These are phyloP conservation scores for Yamadazyma diddensiae DNA, from an alignment of 1,139 yeast genomes.

Conservation along the genomic window DNA sequence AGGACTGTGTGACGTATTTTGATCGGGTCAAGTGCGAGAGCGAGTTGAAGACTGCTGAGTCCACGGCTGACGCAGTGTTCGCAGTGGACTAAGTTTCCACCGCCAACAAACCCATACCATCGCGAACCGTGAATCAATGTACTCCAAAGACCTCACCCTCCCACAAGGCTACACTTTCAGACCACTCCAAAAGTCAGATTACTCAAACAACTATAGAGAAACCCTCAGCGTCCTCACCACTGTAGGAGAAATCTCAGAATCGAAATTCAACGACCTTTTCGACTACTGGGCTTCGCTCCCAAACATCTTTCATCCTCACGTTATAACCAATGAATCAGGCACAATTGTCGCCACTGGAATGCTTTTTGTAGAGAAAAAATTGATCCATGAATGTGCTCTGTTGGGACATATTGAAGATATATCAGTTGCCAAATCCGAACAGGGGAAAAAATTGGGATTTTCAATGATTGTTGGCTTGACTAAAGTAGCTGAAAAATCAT, in stretches of 20 bases:
- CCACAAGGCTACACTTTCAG: constrained; percentile 57
- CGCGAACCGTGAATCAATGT: constrained; percentile 7
- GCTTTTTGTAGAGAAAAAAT: constrained; percentile 55
- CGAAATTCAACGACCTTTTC: constrained; percentile 41
- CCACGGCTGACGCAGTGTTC: constrained; percentile 1
- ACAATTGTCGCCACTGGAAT: constrained; percentile 49
- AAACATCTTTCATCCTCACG: constrained; percentile 54
- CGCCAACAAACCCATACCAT: too few species aligned
- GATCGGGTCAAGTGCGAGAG: constrained; percentile 19
- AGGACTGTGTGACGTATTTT: constrained; percentile 27
- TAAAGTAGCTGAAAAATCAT: constrained; percentile 52
- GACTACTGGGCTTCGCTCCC: constrained; percentile 47
- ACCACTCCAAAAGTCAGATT: constrained; percentile 44
- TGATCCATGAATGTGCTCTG: constrained; percentile 74
- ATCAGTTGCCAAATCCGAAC: constrained; percentile 71
- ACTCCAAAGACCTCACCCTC: constrained; percentile 18
- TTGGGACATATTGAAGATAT: constrained; percentile 97
- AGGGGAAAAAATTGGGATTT: constrained; percentile 80
- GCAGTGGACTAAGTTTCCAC: too few species aligned
- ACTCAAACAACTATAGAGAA: constrained; percentile 44
- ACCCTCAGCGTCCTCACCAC: constrained; percentile 58
- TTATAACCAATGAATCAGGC: constrained; percentile 49
- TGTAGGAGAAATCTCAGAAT: constrained; percentile 54
- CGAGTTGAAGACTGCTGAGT: constrained; percentile 6
- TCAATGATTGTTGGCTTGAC: constrained; percentile 62